Evolutionary conservation across 2,329 filamentous ascomycete species (phyloP).

Genomic region (Pleurostoma richardsiae): DNA sequence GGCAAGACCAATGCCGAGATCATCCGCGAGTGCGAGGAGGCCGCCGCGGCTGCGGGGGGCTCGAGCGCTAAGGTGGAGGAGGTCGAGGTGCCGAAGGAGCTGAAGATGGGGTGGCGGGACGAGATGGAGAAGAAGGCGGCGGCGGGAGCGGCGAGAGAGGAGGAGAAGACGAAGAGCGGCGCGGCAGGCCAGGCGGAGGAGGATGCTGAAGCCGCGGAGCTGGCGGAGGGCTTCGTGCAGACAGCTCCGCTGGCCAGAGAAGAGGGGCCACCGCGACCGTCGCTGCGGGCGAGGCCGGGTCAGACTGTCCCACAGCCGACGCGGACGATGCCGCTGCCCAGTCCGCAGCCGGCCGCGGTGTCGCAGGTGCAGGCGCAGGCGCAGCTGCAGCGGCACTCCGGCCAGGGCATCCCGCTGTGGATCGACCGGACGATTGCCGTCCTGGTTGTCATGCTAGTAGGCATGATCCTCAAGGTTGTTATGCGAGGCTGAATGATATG

Average conservation of each 20-base stretch:
- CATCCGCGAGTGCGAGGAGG: conserved; percentile 63
- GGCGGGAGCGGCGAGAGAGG: conserved; percentile 6
- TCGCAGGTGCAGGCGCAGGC: conserved; percentile 5
- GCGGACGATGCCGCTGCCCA: conserved; percentile 24
- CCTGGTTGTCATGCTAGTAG: conserved; percentile 62
- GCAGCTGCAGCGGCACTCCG: conserved; percentile 7
- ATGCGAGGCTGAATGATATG: neutral
- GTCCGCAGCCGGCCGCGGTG: conserved; percentile 5
- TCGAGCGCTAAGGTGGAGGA: conserved; percentile 22
- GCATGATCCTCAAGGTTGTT: conserved; percentile 61
- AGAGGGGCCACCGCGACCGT: conserved; percentile 4
- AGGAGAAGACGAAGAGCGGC: conserved; percentile 5
- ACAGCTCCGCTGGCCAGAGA: conserved; percentile 29
- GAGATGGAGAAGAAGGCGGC: conserved; percentile 48
- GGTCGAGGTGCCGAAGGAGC: conserved; percentile 46
- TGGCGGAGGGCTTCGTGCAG: conserved; percentile 55
- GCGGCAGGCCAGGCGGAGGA: conserved; percentile 14
- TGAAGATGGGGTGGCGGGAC: conserved; percentile 68
- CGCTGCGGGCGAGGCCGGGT: conserved; percentile 9
- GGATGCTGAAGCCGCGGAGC: conserved; percentile 37
- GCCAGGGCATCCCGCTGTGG: conserved; percentile 62
- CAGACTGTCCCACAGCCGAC: conserved; percentile 27
- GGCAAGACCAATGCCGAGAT: conserved; percentile 68
- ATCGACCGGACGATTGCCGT: conserved; percentile 76
- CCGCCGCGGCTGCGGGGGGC: conserved; percentile 32